Percentiles rank a stretch among this genome's conserved stretches.
These are phyloP conservation scores for Lactifluus echinatus DNA, from an alignment of 768 basidiomycete genomes.

Conservation along the genomic window DNA sequence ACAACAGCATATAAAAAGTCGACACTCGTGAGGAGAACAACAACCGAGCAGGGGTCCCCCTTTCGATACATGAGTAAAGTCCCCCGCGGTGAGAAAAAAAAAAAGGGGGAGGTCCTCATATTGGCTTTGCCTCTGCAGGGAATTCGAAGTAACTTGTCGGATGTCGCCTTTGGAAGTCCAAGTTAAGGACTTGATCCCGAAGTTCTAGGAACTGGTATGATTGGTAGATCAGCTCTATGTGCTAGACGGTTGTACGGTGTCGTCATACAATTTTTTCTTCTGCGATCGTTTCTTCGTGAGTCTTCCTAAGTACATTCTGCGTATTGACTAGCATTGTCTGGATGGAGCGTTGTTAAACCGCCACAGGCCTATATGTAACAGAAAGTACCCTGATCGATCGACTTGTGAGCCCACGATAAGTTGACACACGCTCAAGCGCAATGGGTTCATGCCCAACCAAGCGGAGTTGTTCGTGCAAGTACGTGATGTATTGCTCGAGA, in stretches of 20 bases:
- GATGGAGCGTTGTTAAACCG: neutral
- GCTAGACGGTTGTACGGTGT: neutral
- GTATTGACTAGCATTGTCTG: slow-evolving; percentile 67
- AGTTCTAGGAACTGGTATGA: slow-evolving; percentile 20
- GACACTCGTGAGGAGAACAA: neutral
- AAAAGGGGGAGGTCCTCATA: too few relatives aligned
- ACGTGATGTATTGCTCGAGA: slow-evolving; percentile 60
- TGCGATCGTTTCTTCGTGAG: slow-evolving; percentile 40
- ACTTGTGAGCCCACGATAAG: slow-evolving; percentile 48
- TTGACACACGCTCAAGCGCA: slow-evolving; percentile 40
- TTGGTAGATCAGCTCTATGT: neutral
- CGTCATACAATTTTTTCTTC: slow-evolving; percentile 49
- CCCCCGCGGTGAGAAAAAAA: neutral
- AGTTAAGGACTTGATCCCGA: slow-evolving; percentile 12
- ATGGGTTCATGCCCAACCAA: slow-evolving; percentile 41
- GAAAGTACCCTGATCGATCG: slow-evolving; percentile 51
- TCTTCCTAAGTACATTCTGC: slow-evolving; percentile 44
- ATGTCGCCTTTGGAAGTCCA: slow-evolving; percentile 6
- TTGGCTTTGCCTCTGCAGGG: slow-evolving; percentile 1
- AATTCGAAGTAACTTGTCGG: slow-evolving; percentile 4
- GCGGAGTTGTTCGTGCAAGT: slow-evolving; percentile 52
- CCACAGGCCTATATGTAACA: neutral
- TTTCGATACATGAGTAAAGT: neutral
- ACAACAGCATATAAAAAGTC: neutral
- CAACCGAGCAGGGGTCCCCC: neutral